Conservation (phyloP, 768 basidiomycete species). For the Mycena capillaripes region DNA sequence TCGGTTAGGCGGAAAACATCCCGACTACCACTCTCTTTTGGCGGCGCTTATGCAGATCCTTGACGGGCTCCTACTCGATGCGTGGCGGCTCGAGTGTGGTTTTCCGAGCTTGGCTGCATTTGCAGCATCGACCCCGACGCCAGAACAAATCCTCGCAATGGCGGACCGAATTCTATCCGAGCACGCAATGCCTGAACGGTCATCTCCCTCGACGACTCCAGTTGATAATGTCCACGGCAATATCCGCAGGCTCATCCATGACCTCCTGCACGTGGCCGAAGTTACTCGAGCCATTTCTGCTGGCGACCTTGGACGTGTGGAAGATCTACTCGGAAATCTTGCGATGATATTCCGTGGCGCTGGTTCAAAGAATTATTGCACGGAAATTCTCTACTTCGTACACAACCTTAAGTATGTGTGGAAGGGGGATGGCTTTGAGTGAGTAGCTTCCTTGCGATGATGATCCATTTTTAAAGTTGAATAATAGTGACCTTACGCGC, state of each 20-base stretch:
- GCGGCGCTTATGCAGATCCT: conserved; percentile 47
- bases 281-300: conserved; percentile 42
- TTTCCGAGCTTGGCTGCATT: conserved; percentile 27
- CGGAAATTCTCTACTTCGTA: conserved; percentile 46
- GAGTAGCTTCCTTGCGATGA: conserved; percentile 16
- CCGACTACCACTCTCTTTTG: conserved; percentile 51
- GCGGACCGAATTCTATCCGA: conserved; percentile 40
- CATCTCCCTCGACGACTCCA: background rate
- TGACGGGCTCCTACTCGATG: conserved; percentile 48
- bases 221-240: conserved; percentile 44
- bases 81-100: conserved; percentile 46
- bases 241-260: conserved; percentile 40
- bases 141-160: conserved; percentile 32
- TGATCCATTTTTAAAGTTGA: background rate
- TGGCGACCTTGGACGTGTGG: conserved; percentile 50
- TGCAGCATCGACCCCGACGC: conserved; percentile 44
- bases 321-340: conserved; percentile 45
- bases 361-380: conserved; percentile 49
- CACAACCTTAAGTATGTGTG: conserved; percentile 50
- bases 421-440: conserved; percentile 49
- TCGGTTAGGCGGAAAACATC: conserved; percentile 47
- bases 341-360: conserved; percentile 48
- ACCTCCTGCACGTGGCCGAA: conserved; percentile 48
- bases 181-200: conserved; percentile 38
- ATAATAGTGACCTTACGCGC: conserved; percentile 49